Base-by-base conservation (phyloP, 306 rosid species). In the Vigna angularis region DNA sequence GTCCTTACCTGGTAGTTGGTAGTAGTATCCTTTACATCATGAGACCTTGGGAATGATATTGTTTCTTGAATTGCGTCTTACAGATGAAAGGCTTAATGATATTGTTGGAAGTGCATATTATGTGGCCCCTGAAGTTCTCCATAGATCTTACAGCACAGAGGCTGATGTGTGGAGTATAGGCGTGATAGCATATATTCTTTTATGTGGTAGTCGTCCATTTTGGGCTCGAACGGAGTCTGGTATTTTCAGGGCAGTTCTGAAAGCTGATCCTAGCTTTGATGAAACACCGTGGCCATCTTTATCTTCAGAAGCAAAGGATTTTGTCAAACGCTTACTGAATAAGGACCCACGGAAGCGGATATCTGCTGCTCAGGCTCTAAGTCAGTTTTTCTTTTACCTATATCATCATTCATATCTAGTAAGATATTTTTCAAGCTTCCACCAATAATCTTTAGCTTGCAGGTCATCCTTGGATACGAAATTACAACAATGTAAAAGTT, bases 101-200 rank as follows among this genome's bases (percentile, higher is more conserved):
- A 96, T 96, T 75, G 99, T 96, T 50, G 99, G 99, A 86, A 96
- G 99, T 82, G 99, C 99, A 22, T 96, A 96, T 80, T 96, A 96
- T 48, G 99, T 96, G 17, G 97, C 99, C 57, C 99, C 98, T 26
- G 99, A 96, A 85, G 99, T 96, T 86, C 90, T 96, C n/a, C 99
- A 93, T 76, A 86, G 98, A 82, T 89, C 97, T 71, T 96, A 96
- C 74, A 86, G 84, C 82, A 91, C 97, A 56, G 99, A 96, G 85
- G 99, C 99, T 45, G 99, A 96, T 84, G 97, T 90, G 20, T 96
- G 99, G 99, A 96, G 99, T 73, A 77, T 96, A 79, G 99, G 99
- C 8, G 99, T 96, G 55, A 93, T 96, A 74, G 98, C 99, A 74
- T 96, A 96, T 88, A 96, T 96, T 85, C 93, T 96, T 50, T 81